These are phyloP conservation scores for Parafenestella ontariensis DNA, from an alignment of 2,329 filamentous ascomycete species.

Conservation along the genomic window DNA sequence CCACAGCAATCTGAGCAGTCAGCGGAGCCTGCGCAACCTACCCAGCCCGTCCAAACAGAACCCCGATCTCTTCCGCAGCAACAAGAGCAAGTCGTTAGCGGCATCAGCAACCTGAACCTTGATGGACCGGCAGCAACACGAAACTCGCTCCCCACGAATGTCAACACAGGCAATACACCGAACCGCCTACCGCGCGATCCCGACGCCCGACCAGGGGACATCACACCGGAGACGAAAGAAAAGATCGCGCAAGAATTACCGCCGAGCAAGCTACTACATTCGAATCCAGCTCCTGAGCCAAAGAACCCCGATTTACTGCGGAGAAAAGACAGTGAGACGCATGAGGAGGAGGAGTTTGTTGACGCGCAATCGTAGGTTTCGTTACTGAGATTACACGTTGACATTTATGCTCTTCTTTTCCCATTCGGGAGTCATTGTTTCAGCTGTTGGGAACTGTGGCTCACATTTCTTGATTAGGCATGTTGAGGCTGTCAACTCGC, in stretches of 20 bases:
- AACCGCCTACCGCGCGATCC: slow-evolving; percentile 7
- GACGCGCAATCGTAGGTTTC: slow-evolving; percentile 52
- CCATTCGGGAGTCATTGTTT: neutral
- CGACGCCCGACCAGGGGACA: slow-evolving; percentile 7
- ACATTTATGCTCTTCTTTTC: neutral
- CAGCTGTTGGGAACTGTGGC: neutral
- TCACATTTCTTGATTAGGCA: slow-evolving; percentile 3
- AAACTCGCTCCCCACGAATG: slow-evolving; percentile 9
- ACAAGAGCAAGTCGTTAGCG: neutral
- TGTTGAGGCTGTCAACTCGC: slow-evolving; percentile 3
- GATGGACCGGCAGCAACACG: slow-evolving; percentile 52
- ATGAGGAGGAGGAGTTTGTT: slow-evolving; percentile 56
- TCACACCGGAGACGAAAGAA: slow-evolving; percentile 12
- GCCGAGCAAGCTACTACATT: slow-evolving; percentile 36
- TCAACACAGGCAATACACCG: slow-evolving; percentile 9
- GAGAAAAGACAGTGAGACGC: slow-evolving; percentile 52
- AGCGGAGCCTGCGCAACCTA: slow-evolving; percentile 7
- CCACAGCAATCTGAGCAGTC: slow-evolving; percentile 11
- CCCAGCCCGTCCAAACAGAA: slow-evolving; percentile 5
- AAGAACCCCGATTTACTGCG: slow-evolving; percentile 26
- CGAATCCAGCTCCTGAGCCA: slow-evolving; percentile 28
- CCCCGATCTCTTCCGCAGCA: neutral
- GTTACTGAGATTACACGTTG: neutral
- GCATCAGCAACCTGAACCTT: neutral
- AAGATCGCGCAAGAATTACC: slow-evolving; percentile 29